These are phyloP conservation scores for Suillus occidentalis DNA, from an alignment of 768 basidiomycete species.

Conservation along the genomic window DNA sequence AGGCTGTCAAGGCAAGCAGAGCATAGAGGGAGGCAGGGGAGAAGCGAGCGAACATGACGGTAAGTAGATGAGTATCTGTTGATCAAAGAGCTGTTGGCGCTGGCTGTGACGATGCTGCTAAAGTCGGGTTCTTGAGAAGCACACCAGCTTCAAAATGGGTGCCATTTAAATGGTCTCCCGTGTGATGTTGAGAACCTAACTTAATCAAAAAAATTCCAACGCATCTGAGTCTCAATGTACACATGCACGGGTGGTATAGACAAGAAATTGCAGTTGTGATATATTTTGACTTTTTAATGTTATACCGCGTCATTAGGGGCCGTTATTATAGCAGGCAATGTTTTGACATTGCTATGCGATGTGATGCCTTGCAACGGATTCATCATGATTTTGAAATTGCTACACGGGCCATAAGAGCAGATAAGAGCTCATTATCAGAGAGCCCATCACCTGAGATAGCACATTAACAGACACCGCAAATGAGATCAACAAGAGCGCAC, in stretches of 20 bases:
- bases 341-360: neutral
- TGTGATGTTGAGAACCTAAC: neutral
- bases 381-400: neutral
- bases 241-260: neutral
- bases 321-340: neutral
- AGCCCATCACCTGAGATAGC: neutral
- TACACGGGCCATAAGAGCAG: neutral
- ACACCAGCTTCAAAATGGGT: neutral
- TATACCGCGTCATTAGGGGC: neutral
- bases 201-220: neutral
- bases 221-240: neutral
- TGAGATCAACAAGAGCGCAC: neutral
- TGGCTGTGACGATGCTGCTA: neutral
- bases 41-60: slow-evolving; percentile 7
- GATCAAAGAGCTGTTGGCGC: neutral
- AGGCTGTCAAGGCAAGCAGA: neutral
- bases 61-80: neutral
- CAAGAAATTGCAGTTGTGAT: neutral
- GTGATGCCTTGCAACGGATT: neutral
- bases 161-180: neutral
- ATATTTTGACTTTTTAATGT: neutral
- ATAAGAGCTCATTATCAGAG: neutral
- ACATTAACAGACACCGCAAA: neutral
- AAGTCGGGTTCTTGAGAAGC: neutral
- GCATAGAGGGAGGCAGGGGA: neutral